Evolutionary conservation across 352 stramenopile species (phyloP), one percentile per base, ranked within the genome.

Genomic region (Phytophthora lateralis): DNA sequence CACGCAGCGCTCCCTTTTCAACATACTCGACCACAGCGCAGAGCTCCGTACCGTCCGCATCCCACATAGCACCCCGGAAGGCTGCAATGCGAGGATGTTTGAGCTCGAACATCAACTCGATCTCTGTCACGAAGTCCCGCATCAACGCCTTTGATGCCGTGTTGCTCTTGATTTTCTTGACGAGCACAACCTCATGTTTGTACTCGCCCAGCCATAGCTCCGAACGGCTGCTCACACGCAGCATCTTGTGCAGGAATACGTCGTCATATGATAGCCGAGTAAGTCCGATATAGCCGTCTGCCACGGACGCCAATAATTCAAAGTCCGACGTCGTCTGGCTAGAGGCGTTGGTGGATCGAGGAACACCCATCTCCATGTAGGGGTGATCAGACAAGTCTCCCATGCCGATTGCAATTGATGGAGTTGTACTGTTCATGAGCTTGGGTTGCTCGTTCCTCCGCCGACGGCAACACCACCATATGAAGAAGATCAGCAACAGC

Each of bases 81-180:
- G 73, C 71, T 20, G 84, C 78, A 51, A 93, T 89, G 3, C 78
- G 76, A 20, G 81, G 65, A 44, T 93, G 79, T 39, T 86, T 75
- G 24, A 91, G 75, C 52, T 78, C 71, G 30, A 84, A 76, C 71
- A 92, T 92, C 41, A 88, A 74, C 71, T 90, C 81, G 35, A 92
- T 88, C 58, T 92, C 83, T n/a, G 83, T 88, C 26, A 92, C 79
- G 54, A 90, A 91, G 63, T 89, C 83, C 26, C 79, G 83, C 51
- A 91, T 66, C 17, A 90, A 58, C 0, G 75, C 61, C 20, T 88
- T 85, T 27, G 80, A 85, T 42, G 82, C 74, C 5, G 83, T 81
- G 58, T 84, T 85, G 47, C 67, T 81, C 66, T 93, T 93, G 64
- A 93, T 93, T 61, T 90, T 90, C 71, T 93, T 93, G 52, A 93